Evolutionary conservation across 192 early-diverging fungal species (phyloP), one percentile per base, ranked within the genome.

Genomic region (Geranomyces michiganensis): DNA sequence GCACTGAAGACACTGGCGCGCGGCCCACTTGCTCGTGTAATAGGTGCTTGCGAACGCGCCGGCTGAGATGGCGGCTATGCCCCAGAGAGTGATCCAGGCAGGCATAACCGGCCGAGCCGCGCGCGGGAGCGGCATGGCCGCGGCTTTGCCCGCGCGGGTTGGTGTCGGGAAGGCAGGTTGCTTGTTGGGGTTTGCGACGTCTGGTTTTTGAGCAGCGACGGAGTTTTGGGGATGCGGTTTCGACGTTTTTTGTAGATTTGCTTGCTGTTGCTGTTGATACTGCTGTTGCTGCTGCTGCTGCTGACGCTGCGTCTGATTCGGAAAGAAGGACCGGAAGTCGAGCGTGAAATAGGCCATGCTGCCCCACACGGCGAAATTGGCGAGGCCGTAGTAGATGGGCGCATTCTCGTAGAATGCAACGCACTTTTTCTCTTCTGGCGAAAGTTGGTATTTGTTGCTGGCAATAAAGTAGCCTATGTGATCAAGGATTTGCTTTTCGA

Each of bases 401-500:
- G 73, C 36, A 13, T n/a, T 12, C 15, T 74, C 73, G 48, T 74
- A 74, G 24, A n/a, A 21, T 13, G 41, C 49, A 21, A 68, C 51
- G 30, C 73, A 74, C 22, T 49, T 9, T 24, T 48, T 24, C 53
- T 74, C 73, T 33, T 74, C 32, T 17, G 19, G 26, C 14, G 36
- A 58, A 17, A 41, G 66, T n/a, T 33, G 51, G 47, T 74, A 49
- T 10, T 62, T 49, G 14, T 41, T 21, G 13, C 36, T 62, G n/a
- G 21, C 10, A 22, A 74, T 74, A 29, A 58, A 74, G 60, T 45
- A 26, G 60, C 65, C 73, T 7, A 74, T 30, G 43, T 74, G 73
- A 33, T 74, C 73, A 22, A 74, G 60, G 26, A 74, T 74, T 15
- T 60, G 56, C 56, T 74, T 74, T 31, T 81, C 47, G 1, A 69